Conservation (phyloP, 306 rosid genomes). For the Canavalia gladiata region DNA sequence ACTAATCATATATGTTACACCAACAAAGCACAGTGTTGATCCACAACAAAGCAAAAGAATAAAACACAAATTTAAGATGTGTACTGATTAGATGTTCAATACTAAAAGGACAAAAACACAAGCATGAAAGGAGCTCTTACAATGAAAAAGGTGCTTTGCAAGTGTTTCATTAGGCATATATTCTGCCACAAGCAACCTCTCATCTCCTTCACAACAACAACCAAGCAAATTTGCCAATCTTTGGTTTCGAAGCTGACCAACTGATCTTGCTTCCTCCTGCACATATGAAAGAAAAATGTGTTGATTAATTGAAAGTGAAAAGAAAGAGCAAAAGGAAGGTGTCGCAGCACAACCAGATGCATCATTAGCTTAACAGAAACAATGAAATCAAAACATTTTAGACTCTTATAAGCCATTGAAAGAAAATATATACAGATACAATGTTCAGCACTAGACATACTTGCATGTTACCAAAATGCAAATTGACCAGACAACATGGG, state of each 20-base stretch:
- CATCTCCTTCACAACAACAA: conserved; percentile 79
- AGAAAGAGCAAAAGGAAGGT: not conserved
- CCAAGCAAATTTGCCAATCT: conserved; percentile 81
- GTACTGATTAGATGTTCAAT: conserved; percentile 5
- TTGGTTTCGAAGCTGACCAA: conserved; percentile 85
- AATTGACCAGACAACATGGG: not conserved
- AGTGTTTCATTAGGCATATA: conserved; percentile 88
- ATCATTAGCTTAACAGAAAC: conserved; percentile 37
- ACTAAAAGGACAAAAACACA: conserved; percentile 1
- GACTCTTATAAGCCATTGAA: not conserved
- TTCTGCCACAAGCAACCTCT: conserved; percentile 87
- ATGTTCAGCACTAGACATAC: conserved; percentile 4
- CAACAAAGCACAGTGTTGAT: not conserved
- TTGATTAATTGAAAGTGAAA: conserved; percentile 40
- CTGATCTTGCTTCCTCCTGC: conserved; percentile 83
- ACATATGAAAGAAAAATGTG: conserved; percentile 36
- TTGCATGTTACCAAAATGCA: conserved; percentile 14
- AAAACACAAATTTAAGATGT: conserved; percentile 12
- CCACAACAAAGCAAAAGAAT: conserved; percentile 2
- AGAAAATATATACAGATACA: not conserved
- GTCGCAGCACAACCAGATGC: conserved; percentile 3
- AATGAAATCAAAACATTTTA: conserved; percentile 13
- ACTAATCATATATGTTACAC: conserved; percentile 25
- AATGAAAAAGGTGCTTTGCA: conserved; percentile 83
- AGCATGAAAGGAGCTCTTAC: conserved; percentile 53